Conservation (phyloP, 306 rosid species). For the Quercus berberidifolia region DNA sequence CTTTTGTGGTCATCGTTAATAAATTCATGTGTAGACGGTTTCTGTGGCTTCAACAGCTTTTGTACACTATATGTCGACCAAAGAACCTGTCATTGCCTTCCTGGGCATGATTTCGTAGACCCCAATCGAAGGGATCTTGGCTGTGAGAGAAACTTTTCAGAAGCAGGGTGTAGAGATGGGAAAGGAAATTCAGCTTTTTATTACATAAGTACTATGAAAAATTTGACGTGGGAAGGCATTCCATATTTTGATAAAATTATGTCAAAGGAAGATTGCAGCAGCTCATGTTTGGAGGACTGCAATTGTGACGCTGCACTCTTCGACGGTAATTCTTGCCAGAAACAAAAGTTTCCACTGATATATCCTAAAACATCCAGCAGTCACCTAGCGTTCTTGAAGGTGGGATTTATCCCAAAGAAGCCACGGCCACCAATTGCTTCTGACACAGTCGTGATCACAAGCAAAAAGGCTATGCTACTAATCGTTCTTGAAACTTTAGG, state of each 20-base stretch:
- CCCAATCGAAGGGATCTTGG: too few relatives aligned
- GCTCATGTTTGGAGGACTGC: neutral
- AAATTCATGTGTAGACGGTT: too few relatives aligned
- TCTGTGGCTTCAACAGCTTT: neutral
- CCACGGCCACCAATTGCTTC: neutral
- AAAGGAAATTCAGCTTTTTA: neutral
- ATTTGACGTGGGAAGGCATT: rapidly evolving
- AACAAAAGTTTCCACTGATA: neutral
- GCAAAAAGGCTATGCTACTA: too few relatives aligned
- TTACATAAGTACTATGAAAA: rapidly evolving
- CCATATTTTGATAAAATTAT: neutral
- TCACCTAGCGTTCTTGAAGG: neutral
- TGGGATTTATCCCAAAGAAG: neutral
- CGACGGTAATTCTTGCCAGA: neutral
- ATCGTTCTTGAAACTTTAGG: neutral
- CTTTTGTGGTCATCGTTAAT: neutral
- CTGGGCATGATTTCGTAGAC: too few relatives aligned
- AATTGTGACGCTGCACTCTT: neutral
- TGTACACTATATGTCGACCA: too few relatives aligned
- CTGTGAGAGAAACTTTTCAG: too few relatives aligned
- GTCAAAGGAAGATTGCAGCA: neutral
- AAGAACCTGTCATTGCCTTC: too few relatives aligned
- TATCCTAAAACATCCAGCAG: rapidly evolving
- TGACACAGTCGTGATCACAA: neutral
- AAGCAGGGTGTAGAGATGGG: neutral